Evolutionary conservation across 495 filamentous ascomycete genomes (phyloP), one percentile per base, ranked within the genome.

Genomic region (Xylaria nigripes): DNA sequence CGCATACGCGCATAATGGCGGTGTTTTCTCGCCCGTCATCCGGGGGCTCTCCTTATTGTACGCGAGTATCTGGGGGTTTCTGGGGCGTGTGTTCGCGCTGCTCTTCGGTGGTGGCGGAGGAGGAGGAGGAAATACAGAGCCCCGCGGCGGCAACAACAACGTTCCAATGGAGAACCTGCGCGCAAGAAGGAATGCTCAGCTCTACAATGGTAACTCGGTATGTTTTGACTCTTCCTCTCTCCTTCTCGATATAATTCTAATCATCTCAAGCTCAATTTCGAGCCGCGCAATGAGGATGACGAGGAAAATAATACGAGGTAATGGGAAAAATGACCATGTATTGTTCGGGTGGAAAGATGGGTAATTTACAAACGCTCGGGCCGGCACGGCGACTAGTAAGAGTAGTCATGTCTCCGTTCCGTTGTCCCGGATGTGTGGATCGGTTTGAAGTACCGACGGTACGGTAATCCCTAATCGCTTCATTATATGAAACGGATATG

Each of bases 181-280:
- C 1, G 24, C 48, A 2, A 48, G 40, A 18, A 52, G 77, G 75
- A 60, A 84, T 53, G 74, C 76, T 21, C 81, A 91, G 60, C 81
- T 90, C 34, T 95, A 95, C 64, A 95, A 95, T 68, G 90, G 90
- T 3, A 95, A 95, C 62, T 86, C 88, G 66, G 87, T 91, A 74
- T 54, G 84, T 50, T 24, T 18, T 15, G 24, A n/a, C 34, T n/a
- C 18, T 2, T 8, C 15, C n/a, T n/a, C n/a, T n/a, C n/a, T n/a
- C n/a, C n/a, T n/a, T n/a, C n/a, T n/a, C n/a, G n/a, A n/a, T n/a
- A n/a, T n/a, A n/a, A n/a, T n/a, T n/a, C 62, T 65, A 46, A 69
- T 22, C 0, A 24, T 30, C 5, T 22, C 30, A 50, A 89, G 85
- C 72, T 87, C 43, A 90, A 88, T 60, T 91, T 91, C 55, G 78